Evolutionary conservation across 306 rosid species (phyloP), one percentile per base, ranked within the genome.

Genomic region (Quercus alba): DNA sequence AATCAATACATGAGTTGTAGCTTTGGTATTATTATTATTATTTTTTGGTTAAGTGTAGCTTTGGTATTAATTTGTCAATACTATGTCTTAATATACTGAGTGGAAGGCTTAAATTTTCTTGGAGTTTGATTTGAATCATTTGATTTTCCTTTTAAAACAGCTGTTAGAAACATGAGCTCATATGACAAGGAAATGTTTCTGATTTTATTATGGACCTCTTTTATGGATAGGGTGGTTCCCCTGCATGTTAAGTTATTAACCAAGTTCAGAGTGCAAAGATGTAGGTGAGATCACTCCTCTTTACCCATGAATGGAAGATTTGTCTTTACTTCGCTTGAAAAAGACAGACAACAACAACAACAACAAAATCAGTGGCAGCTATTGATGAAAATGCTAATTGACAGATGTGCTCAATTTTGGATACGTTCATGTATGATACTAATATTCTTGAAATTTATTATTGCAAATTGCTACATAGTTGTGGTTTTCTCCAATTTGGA

Each of bases 391-490:
- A 13, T 49, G 17, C 4, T 3, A 12, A 5, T 13, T 8, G 3
- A 61, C 67, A 61, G 6, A 12, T 2, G 67, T 61, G 67, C 67
- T 23, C 7, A 61, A 2, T 41, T 61, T 61, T 21, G 31, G 67
- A 25, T 25, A 25, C 1, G 17, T 21, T 59, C 28, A 23, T 59
- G 14, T 59, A 4, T 23, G 11, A 41, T 41, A 41, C 46, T 41
- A 8, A 77, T 31, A 75, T 66, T 72, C 80, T 78, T 59, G 75
- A 72, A 6, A 33, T 59, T 74, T 72, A 75, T 17, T 75, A 23
- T 23, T 14, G 33, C 26, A 14, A 8, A 21, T 9, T 58, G 46
- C 46, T 7, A n/a, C 25, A 58, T 20, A 1, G 5, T 5, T 14
- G 4, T 49, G 54, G 14, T 26, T 63, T 38, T 38, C 10, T 38